Base-by-base conservation (phyloP, 768 basidiomycete genomes). In the Dacryopinax primogenitus region DNA sequence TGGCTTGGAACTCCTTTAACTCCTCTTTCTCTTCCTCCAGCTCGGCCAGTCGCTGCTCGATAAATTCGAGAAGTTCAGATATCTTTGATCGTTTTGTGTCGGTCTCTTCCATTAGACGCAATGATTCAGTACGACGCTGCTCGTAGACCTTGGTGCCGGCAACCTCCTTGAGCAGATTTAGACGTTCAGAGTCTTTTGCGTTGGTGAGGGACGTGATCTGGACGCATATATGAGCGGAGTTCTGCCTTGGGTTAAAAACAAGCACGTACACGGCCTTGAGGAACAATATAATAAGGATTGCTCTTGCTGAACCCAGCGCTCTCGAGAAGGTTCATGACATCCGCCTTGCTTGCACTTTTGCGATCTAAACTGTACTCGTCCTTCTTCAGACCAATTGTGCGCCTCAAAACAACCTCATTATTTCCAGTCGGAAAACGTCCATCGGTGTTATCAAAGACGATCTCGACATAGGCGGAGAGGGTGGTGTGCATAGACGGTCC, bases 261-360 rank as follows among this genome's bases (percentile, higher is more conserved):
- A 35, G 11, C 16, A 82, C 86, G 75, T 70, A 96, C 94, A 62
- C 95, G 80, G 63, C 96, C 96, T 79, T 99, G 96, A 1, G 96
- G 96, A 0, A 98, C 95, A 69, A 99, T 99, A 71, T 98, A 99
- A 74, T 98, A 99, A 0, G 96, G 96, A 72, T 98, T 99, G n/a
- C 88, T 88, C 72, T 92, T 90, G 77, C 90, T 92, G 78, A 99
- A 99, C 0, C 96, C 95, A 1, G 96, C 96, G 72, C 87, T 90
- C 74, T 98, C 96, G 51, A 99, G 82, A 28, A 98, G 79, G 71
- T 92, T 94, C 91, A 96, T 95, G 21, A 99, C 91, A 71, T 99
- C 96, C 1, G 93, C 95, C 75, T 96, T 96, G 74, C 85, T 89
- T 0, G 89, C 88, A 67, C 88, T 92, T 78, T 97, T 98, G 78